phyloP scores from a whole-genome alignment of 495 filamentous ascomycete genomes.

The Diplogelasinospora grovesii region DNA sequence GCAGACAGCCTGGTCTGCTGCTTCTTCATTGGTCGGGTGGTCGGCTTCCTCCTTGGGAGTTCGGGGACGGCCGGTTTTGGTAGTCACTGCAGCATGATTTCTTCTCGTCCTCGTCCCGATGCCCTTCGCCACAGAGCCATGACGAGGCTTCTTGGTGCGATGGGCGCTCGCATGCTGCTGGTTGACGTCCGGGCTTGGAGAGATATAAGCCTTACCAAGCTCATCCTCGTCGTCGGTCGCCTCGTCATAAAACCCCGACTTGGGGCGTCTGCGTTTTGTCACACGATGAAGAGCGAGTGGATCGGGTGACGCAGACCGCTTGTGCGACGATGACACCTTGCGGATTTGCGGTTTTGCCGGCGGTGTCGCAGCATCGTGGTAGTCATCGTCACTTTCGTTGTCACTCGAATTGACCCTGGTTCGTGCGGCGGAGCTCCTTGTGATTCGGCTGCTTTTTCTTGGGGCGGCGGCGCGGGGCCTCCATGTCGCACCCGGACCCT shows the following conservation, averaged over 20 bases:
- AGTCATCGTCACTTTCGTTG: neutral
- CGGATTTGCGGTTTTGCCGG: neutral
- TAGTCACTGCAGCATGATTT: no score
- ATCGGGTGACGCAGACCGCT: slow-evolving; percentile 5
- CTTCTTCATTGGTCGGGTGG: neutral
- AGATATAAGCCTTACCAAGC: slow-evolving; percentile 1
- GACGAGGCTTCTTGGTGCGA: neutral
- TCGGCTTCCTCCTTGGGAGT: neutral
- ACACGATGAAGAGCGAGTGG: neutral
- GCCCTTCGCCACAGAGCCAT: no score
- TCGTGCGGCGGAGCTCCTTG: slow-evolving; percentile 14
- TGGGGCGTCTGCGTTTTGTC: slow-evolving; percentile 16
- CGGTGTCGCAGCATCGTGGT: neutral
- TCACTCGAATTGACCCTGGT: slow-evolving; percentile 1
- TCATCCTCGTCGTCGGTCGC: slow-evolving; percentile 5
- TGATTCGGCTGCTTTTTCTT: slow-evolving; percentile 12
- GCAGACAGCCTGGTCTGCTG: slow-evolving; percentile 22
- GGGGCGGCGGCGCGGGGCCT: slow-evolving; percentile 10
- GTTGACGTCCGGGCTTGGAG: neutral
- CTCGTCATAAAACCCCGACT: slow-evolving; percentile 22
- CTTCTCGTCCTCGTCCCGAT: no score
- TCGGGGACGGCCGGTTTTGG: no score
- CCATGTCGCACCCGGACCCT: slow-evolving; percentile 11
- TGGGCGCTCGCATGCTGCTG: neutral
- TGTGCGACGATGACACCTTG: slow-evolving; percentile 1